These are phyloP conservation scores for Trichoderma harzianum DNA, from an alignment of 2,329 filamentous ascomycete genomes.

Conservation along the genomic window DNA sequence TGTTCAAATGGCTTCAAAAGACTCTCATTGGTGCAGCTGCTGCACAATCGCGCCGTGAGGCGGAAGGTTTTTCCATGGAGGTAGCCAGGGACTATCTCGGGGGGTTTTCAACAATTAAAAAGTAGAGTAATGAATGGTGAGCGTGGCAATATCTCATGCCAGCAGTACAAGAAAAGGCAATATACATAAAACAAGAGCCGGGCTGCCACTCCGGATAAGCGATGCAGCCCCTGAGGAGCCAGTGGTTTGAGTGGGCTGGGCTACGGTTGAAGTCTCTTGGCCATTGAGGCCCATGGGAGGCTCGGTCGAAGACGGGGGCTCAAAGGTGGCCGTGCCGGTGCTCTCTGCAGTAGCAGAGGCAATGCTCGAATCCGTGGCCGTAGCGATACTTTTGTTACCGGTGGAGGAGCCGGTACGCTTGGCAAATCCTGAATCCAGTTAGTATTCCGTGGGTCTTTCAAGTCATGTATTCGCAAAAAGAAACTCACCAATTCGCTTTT, in stretches of 20 bases:
- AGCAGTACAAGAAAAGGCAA: slow-evolving; percentile 14
- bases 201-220: neutral
- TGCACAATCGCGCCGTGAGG: neutral
- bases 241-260: neutral
- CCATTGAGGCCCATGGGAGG: neutral
- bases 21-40: neutral
- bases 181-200: neutral
- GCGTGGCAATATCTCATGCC: slow-evolving; percentile 1
- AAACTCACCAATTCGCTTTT: slow-evolving; percentile 57
- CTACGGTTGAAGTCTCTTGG: neutral
- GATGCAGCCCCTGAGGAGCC: neutral
- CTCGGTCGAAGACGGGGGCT: neutral
- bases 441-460: neutral
- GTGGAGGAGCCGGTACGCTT: neutral
- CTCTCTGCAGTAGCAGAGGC: slow-evolving; percentile 1
- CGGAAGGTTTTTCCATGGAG: neutral
- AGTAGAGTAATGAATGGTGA: neutral
- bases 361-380: neutral
- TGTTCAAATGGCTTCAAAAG: slow-evolving; percentile 7
- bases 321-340: neutral
- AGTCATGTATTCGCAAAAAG: neutral
- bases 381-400: neutral
- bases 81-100: neutral
- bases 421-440: slow-evolving; percentile 5
- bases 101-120: neutral